Percentiles rank a stretch among this genome's conserved stretches.
phyloP scores from a whole-genome alignment of 2,329 filamentous ascomycete genomes.

The Zasmidium cellare region DNA sequence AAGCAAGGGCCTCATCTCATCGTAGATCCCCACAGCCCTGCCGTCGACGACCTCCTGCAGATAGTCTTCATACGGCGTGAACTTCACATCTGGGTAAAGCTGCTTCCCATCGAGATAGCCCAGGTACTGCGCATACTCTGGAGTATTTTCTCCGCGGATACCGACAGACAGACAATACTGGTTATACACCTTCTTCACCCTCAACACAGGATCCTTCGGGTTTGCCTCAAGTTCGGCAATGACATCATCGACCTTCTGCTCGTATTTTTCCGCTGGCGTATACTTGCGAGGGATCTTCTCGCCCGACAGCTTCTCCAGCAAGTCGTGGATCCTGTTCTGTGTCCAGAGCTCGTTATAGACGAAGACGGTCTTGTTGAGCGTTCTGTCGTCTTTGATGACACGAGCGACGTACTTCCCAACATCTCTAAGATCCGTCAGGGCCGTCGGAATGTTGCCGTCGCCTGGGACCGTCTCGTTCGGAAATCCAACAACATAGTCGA shows the following conservation, averaged over 20 bases:
- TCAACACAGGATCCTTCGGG: not conserved
- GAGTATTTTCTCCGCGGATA: constrained; percentile 55
- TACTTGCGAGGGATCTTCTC: constrained; percentile 43
- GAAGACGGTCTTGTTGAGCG: constrained; percentile 55
- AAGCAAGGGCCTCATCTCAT: constrained; percentile 45
- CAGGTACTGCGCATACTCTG: constrained; percentile 55
- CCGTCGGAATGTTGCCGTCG: constrained; percentile 47
- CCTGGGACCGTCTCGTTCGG: constrained; percentile 43
- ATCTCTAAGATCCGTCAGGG: constrained; percentile 54
- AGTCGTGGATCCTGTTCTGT: constrained; percentile 48
- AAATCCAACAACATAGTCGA: constrained; percentile 46
- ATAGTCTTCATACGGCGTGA: constrained; percentile 42
- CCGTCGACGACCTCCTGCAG: constrained; percentile 44
- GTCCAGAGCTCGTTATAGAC: constrained; percentile 49
- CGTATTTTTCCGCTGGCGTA: constrained; percentile 38
- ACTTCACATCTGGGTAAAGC: constrained; percentile 55
- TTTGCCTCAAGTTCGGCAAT: constrained; percentile 20
- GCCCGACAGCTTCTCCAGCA: constrained; percentile 51
- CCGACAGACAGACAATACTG: constrained; percentile 51
- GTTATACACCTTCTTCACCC: constrained; percentile 28
- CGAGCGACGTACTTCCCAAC: constrained; percentile 54
- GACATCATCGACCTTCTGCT: constrained; percentile 32
- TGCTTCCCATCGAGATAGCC: constrained; percentile 51
- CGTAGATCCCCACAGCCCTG: constrained; percentile 31
- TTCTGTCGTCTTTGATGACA: constrained; percentile 55